A percentile compares a stretch with the other conserved stretches of the same genome.
phyloP scores from a whole-genome alignment of 192 early-diverging fungal species.

The Mortierella claussenii region DNA sequence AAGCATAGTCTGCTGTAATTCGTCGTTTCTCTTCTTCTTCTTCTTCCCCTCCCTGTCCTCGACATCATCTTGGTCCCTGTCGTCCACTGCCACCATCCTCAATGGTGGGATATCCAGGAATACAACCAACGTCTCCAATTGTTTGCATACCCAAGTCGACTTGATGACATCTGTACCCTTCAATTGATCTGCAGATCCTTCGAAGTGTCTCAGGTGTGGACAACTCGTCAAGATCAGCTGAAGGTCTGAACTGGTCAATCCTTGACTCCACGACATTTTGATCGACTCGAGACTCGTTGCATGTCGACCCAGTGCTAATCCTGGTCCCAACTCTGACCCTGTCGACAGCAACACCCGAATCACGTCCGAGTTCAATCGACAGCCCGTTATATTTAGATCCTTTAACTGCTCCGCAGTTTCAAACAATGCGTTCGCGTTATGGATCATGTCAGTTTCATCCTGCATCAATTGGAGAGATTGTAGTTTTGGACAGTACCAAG shows the following conservation, averaged over 20 bases:
- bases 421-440: background rate
- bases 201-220: background rate
- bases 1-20: background rate
- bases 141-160: background rate
- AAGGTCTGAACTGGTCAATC: background rate
- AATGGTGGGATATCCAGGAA: background rate
- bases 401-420: background rate
- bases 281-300: background rate
- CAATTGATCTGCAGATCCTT: background rate
- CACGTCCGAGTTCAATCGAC: background rate
- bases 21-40: background rate
- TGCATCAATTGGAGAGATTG: background rate
- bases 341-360: background rate
- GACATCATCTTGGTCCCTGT: background rate
- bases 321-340: too few relatives aligned
- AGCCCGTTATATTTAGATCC: background rate
- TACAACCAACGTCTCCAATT: background rate
- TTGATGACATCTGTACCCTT: background rate
- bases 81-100: background rate
- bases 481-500: conserved; percentile 2
- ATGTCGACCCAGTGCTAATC: too few relatives aligned
- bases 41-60: background rate
- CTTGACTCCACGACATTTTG: background rate
- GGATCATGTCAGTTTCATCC: background rate
- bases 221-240: conserved; percentile 4